These are phyloP conservation scores for Gracilaria caudata DNA, from an alignment of 23 red algal species.

Conservation along the genomic window DNA sequence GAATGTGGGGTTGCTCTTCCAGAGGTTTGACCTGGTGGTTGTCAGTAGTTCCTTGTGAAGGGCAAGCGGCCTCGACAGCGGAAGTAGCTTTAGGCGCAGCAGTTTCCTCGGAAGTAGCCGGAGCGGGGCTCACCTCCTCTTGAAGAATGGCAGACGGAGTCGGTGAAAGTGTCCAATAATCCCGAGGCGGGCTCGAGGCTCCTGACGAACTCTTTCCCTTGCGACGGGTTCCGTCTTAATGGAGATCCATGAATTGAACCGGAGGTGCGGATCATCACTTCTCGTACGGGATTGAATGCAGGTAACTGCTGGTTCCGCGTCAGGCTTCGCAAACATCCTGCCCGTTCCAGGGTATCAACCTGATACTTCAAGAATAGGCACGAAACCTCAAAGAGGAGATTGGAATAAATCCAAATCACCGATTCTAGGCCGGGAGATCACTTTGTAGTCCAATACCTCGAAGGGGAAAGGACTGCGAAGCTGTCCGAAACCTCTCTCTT, in stretches of 20 bases:
- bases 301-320: not conserved
- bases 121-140: no score
- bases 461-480: not conserved
- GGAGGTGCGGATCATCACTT: not conserved
- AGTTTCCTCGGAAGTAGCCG: not conserved
- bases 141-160: no score
- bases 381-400: not conserved
- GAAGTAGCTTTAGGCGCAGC: not conserved
- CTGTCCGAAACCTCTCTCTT: not conserved
- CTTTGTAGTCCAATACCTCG: conserved; percentile 5
- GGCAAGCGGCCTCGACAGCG: not conserved
- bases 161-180: no score
- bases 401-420: not conserved
- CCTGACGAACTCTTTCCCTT: no score
- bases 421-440: not conserved
- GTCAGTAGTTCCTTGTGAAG: not conserved
- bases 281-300: not conserved
- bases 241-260: not conserved
- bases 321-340: not conserved
- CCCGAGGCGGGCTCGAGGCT: not conserved
- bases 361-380: not conserved
- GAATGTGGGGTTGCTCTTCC: not conserved
- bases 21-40: not conserved
- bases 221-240: no score
- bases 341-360: not conserved